Evolutionary conservation across 202 grass and related monocot species (phyloP).

Genomic region (Schoenoplectus tabernaemontani): DNA sequence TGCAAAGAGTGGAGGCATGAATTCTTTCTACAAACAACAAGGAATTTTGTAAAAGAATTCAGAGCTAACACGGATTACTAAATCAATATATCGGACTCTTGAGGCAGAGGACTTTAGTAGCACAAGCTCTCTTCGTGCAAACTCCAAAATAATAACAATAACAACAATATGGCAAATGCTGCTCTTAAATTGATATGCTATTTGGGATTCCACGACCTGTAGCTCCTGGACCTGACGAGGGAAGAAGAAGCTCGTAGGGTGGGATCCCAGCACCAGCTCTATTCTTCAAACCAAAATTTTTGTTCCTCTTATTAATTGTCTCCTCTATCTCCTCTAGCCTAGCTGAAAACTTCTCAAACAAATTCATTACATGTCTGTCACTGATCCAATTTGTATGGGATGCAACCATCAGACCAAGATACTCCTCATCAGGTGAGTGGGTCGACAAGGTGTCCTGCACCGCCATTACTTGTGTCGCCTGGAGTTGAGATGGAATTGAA

Average conservation of each 20-base stretch:
- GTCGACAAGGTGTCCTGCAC: slow-evolving; percentile 70
- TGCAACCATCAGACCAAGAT: slow-evolving; percentile 39
- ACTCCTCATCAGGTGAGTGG: slow-evolving; percentile 93
- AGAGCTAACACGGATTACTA: background rate
- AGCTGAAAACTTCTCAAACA: slow-evolving; percentile 67
- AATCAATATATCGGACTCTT: background rate
- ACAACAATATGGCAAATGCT: background rate
- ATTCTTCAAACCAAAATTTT: slow-evolving; percentile 41
- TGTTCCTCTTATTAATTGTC: slow-evolving; percentile 53
- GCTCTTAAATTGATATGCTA: slow-evolving; percentile 76
- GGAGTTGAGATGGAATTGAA: slow-evolving; percentile 54
- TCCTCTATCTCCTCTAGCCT: slow-evolving; percentile 78
- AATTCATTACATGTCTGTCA: slow-evolving; percentile 47
- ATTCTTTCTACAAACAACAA: background rate
- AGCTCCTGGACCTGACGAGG: slow-evolving; percentile 61
- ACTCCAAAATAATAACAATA: background rate
- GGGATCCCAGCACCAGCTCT: slow-evolving; percentile 68
- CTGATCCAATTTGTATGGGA: slow-evolving; percentile 48
- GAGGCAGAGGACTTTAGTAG: background rate
- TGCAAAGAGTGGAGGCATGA: background rate
- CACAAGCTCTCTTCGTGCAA: background rate
- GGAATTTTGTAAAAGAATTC: background rate
- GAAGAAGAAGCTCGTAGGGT: slow-evolving; percentile 88
- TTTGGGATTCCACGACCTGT: slow-evolving; percentile 81
- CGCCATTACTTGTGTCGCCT: slow-evolving; percentile 57